Evolutionary conservation across 2,329 filamentous ascomycete genomes (phyloP), one percentile per base, ranked within the genome.

Genomic region (Byssothecium circinans): DNA sequence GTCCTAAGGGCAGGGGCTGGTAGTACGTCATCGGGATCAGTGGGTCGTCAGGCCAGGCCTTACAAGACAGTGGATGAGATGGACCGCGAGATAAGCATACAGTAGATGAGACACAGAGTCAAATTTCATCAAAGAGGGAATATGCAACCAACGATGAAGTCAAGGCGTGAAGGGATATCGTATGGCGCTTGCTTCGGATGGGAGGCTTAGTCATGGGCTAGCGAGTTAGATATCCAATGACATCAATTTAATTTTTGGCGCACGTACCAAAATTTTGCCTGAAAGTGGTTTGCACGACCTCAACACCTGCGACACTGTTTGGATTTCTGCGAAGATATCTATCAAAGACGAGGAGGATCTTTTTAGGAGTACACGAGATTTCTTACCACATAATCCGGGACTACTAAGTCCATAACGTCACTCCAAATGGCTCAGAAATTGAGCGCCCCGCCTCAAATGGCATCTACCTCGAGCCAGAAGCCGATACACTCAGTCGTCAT

Each of bases 401-500:
- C n/a, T n/a, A n/a, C n/a, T n/a, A n/a, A n/a, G n/a, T n/a, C n/a
- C n/a, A n/a, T n/a, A n/a, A n/a, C n/a, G n/a, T n/a, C n/a, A n/a
- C 10, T 25, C 23, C 23, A 32, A 32, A 32, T 32, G 29, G 29
- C 29, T n/a, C 29, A 32, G 14, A 8, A 32, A 32, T 14, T 32
- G 29, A 32, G 29, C 29, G 14, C 8, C 5, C 29, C 29, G 10
- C 4, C 22, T 38, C 49, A 54, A 41, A 65, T 67, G 64, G 59
- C 60, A 34, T 47, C 56, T 18, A 40, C 58, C 47, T 47, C 59
- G 11, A 56, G 52, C 42, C 56, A 70, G 52, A 96, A 91, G 68
- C 81, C 86, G 0, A 84, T 95, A 41, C 85, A 95, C 74, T 87
- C 86, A 44, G 83, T 97, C 42, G 81, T 97, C 22, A 81, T 99